Evolutionary conservation across 2,329 filamentous ascomycete species (phyloP), one percentile per base, ranked within the genome.

Genomic region (Penicillium glabrum): DNA sequence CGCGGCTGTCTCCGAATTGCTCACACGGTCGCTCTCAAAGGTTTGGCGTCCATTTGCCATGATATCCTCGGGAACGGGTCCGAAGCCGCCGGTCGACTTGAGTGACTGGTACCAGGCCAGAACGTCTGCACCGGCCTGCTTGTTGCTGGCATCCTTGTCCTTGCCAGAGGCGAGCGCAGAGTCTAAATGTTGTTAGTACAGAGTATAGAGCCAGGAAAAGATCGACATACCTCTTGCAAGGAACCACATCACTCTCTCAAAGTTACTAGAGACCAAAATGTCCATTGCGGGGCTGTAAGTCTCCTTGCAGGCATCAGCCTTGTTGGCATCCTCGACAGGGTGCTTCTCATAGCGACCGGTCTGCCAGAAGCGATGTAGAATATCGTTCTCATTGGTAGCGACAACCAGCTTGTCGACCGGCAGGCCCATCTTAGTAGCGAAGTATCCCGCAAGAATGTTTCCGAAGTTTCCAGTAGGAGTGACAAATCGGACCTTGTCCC

Each of bases 381-480:
- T 98, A 43, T 61, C 95, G 78, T 99, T 99, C 78, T 96, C 93
- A 75, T 98, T 98, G 51, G 93, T 98, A 0, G 93, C 91, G 55
- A 97, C 89, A 67, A 96, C 86, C 31, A 99, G 86, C 78, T 93
- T 96, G 61, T 95, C 89, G 3, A 88, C 82, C 3, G 93, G 93
- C 3, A 98, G 83, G 54, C 92, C 93, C 91, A 96, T 96, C 66
- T 87, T 83, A 66, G 89, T 88, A 21, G 93, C 93, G 70, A 98
- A 97, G 79, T 93, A 98, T 50, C 93, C 93, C 8, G 77, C 77
- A 4, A 98, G 82, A 64, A 99, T 92, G 72, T 98, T 91, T 60
- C 95, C 91, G 76, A 99, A 99, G 81, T 99, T 98, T 54, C 95
- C 95, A 0, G 93, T 96, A 2, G 95, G 95, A 0, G 96, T 91